A percentile compares a stretch with the other conserved stretches of the same genome.
Conservation (phyloP, 1,284 basidiomycete species). For the Gomphus sp. region DNA sequence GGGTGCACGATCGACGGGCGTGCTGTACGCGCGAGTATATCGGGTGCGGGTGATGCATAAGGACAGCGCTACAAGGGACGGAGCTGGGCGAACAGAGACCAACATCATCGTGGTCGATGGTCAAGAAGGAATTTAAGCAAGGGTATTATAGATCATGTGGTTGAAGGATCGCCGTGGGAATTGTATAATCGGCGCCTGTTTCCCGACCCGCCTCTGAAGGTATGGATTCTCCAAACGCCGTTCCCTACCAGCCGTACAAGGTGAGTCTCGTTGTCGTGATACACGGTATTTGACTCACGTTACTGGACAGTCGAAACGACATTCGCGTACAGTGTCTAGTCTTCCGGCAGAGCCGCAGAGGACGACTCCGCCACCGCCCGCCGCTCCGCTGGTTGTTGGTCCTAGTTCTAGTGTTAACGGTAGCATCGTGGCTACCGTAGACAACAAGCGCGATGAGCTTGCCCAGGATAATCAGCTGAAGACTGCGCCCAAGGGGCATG, state of each 20-base stretch:
- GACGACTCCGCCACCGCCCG: conserved; percentile 7
- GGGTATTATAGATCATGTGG: too few relatives aligned
- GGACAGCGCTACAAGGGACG: neutral
- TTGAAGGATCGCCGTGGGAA: neutral
- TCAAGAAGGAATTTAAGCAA: neutral
- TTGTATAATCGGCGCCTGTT: neutral
- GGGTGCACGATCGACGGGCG: conserved; percentile 13
- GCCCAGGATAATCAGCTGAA: neutral
- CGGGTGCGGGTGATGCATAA: neutral
- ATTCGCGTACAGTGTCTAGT: conserved; percentile 44
- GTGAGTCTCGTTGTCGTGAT: conserved; percentile 22
- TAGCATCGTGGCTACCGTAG: neutral
- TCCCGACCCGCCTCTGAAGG: neutral
- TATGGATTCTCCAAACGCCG: conserved; percentile 12
- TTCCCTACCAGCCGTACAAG: conserved; percentile 71
- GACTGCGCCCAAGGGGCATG: neutral
- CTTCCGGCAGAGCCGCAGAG: neutral
- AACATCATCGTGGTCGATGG: neutral
- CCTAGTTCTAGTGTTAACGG: conserved; percentile 16
- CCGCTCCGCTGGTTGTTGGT: conserved; percentile 12
- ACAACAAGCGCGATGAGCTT: neutral
- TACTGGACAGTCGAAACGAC: conserved; percentile 52
- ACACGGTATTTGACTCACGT: conserved; percentile 2
- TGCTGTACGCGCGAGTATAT: conserved; percentile 2
- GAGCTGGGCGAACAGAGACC: neutral